Evolutionary conservation across 2,329 filamentous ascomycete species (phyloP).

Genomic region (Albifimbria verrucaria): DNA sequence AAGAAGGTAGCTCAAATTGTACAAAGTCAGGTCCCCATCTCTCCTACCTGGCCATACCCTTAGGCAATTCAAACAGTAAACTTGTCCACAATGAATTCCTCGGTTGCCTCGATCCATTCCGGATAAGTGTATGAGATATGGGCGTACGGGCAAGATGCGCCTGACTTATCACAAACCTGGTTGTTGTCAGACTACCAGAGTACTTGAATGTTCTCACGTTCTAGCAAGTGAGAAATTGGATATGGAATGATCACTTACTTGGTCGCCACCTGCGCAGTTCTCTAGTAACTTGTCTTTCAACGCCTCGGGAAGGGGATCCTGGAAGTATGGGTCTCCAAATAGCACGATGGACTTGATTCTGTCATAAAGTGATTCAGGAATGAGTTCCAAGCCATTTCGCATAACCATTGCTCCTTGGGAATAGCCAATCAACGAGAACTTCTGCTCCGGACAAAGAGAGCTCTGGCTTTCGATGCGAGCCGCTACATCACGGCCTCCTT

Average conservation of each 20-base stretch:
- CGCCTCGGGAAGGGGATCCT: neutral
- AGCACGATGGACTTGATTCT: slow-evolving; percentile 7
- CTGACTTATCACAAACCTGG: neutral
- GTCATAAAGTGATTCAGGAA: slow-evolving; percentile 4
- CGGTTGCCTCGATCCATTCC: neutral
- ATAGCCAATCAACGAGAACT: slow-evolving; percentile 12
- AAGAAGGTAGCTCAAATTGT: too few species aligned
- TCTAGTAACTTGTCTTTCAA: neutral
- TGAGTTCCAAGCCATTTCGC: slow-evolving; percentile 3
- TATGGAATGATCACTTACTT: neutral
- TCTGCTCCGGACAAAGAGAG: slow-evolving; percentile 8
- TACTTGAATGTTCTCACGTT: too few species aligned
- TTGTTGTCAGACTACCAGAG: too few species aligned
- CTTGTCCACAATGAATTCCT: neutral
- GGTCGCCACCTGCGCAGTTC: neutral
- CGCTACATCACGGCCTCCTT: slow-evolving; percentile 7
- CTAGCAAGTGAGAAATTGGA: neutral
- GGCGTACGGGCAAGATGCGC: neutral
- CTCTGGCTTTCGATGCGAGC: slow-evolving; percentile 5
- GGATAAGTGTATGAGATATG: neutral
- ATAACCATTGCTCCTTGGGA: slow-evolving; percentile 11
- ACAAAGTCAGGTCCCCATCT: too few species aligned
- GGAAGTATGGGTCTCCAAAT: slow-evolving; percentile 9
- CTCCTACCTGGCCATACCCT: too few species aligned
- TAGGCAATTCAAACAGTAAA: too few species aligned